Evolutionary conservation across 1,139 yeast genomes (phyloP).

Genomic region (Kodamaea sp.): DNA sequence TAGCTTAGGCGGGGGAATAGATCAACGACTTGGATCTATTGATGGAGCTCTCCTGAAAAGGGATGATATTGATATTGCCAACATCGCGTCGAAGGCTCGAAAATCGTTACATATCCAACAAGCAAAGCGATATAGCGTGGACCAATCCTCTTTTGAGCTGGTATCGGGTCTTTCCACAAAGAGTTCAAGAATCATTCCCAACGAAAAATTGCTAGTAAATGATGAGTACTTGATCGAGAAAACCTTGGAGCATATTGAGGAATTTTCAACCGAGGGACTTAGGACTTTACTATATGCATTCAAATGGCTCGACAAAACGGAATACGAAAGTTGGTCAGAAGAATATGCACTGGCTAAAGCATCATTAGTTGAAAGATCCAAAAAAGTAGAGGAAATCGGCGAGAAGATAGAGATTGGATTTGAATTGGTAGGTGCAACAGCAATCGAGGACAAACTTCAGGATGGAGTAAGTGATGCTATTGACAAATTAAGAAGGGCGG

Average conservation of each 20-base stretch:
- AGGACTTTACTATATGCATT: slow-evolving; percentile 85
- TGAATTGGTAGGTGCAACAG: slow-evolving; percentile 86
- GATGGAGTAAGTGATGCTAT: slow-evolving; percentile 99
- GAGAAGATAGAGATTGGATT: slow-evolving; percentile 66
- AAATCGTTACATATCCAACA: slow-evolving; percentile 67
- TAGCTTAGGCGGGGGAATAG: slow-evolving; percentile 18
- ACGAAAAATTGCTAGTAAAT: slow-evolving; percentile 64
- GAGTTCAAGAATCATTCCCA: slow-evolving; percentile 40
- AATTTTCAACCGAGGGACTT: slow-evolving; percentile 91
- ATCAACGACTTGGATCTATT: slow-evolving; percentile 38
- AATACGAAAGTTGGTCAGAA: slow-evolving; percentile 65
- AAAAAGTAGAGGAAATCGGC: slow-evolving; percentile 72
- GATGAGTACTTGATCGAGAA: slow-evolving; percentile 80
- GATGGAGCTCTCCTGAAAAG: slow-evolving; percentile 57
- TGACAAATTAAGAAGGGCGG: slow-evolving; percentile 91
- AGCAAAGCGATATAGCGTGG: slow-evolving; percentile 52
- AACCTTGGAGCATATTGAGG: slow-evolving; percentile 88
- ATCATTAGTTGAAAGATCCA: slow-evolving; percentile 65
- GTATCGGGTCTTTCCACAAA: not conserved
- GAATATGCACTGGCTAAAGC: slow-evolving; percentile 77
- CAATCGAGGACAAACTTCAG: slow-evolving; percentile 95
- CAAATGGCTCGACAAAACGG: slow-evolving; percentile 63
- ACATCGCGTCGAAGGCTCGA: slow-evolving; percentile 59
- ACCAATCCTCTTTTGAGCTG: slow-evolving; percentile 10
- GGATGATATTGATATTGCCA: slow-evolving; percentile 58